Evolutionary conservation across 352 stramenopile species (phyloP).

Genomic region (Phytophthora idaei): DNA sequence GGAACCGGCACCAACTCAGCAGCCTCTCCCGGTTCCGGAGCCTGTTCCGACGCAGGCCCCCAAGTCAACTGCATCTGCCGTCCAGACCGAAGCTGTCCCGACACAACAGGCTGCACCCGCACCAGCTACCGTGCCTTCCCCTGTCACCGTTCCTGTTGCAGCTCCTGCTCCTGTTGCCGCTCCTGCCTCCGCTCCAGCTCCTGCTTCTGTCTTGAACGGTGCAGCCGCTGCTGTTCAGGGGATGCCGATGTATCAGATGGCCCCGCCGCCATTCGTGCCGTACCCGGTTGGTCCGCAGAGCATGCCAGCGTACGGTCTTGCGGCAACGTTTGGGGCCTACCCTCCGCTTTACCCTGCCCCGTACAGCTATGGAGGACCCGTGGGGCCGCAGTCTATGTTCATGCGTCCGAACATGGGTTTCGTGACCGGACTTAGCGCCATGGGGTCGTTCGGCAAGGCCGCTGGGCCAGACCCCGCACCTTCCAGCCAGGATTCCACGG

Average conservation of each 20-base stretch:
- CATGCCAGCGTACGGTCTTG: constrained; percentile 46
- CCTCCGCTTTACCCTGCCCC: constrained; percentile 45
- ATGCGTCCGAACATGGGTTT: constrained; percentile 46
- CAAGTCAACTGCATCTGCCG: constrained; percentile 6
- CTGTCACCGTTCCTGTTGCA: constrained; percentile 13
- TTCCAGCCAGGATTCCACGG: constrained; percentile 26
- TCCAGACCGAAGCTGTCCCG: constrained; percentile 10
- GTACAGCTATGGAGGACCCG: constrained; percentile 46
- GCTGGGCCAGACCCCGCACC: constrained; percentile 26
- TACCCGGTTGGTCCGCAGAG: constrained; percentile 37
- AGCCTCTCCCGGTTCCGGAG: constrained; percentile 6
- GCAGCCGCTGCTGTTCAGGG: constrained; percentile 12
- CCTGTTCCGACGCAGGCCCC: constrained; percentile 3
- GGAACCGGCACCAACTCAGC: constrained; percentile 16
- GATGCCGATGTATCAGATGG: constrained; percentile 37
- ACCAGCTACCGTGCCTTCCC: background rate
- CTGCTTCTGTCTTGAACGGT: constrained; percentile 12
- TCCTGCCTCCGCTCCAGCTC: background rate
- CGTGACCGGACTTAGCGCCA: constrained; percentile 38
- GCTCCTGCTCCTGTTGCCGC: constrained; percentile 9
- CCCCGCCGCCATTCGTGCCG: constrained; percentile 38
- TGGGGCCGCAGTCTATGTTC: constrained; percentile 32
- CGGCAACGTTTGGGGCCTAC: constrained; percentile 45
- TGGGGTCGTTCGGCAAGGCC: constrained; percentile 37
- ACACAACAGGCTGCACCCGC: constrained; percentile 9